Percentiles rank a stretch among this genome's conserved stretches.
phyloP scores from a whole-genome alignment of 257 asterid genomes.

The Penstemon eatonii region DNA sequence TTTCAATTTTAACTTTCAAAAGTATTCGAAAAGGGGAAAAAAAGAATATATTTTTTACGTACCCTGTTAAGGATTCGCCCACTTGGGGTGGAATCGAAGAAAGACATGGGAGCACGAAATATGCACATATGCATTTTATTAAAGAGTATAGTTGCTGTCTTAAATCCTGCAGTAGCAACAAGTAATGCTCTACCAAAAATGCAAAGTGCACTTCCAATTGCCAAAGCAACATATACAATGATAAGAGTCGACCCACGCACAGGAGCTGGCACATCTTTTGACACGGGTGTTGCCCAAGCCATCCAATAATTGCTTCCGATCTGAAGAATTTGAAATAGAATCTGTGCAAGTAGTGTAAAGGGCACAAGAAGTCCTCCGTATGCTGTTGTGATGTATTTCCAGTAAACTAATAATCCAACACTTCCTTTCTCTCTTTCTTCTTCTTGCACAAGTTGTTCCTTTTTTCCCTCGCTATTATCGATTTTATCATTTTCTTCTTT shows the following conservation, averaged over 20 bases:
- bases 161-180: constrained; percentile 56
- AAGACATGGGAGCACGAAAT: constrained; percentile 95
- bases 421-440: constrained; percentile 93
- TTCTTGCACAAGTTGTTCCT: constrained; percentile 81
- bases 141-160: constrained; percentile 75
- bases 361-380: constrained; percentile 87
- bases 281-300: constrained; percentile 98
- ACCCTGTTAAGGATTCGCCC: constrained; percentile 89
- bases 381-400: constrained; percentile 81
- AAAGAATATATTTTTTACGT: constrained; percentile 26
- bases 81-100: constrained; percentile 95
- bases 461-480: constrained; percentile 35
- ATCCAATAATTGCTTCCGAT: constrained; percentile 97
- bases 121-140: constrained; percentile 68
- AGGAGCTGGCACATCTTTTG: constrained; percentile 53
- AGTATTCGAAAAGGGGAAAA: neutral
- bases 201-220: constrained; percentile 70
- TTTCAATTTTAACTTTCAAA: neutral
- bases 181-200: constrained; percentile 57
- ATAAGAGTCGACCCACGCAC: constrained; percentile 70
- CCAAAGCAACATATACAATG: constrained; percentile 62
- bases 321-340: constrained; percentile 66
- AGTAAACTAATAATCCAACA: constrained; percentile 71
- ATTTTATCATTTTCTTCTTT: constrained; percentile 35
- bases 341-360: constrained; percentile 63